phyloP scores from a whole-genome alignment of 768 basidiomycete species.

The Solioccasus polychromus region DNA sequence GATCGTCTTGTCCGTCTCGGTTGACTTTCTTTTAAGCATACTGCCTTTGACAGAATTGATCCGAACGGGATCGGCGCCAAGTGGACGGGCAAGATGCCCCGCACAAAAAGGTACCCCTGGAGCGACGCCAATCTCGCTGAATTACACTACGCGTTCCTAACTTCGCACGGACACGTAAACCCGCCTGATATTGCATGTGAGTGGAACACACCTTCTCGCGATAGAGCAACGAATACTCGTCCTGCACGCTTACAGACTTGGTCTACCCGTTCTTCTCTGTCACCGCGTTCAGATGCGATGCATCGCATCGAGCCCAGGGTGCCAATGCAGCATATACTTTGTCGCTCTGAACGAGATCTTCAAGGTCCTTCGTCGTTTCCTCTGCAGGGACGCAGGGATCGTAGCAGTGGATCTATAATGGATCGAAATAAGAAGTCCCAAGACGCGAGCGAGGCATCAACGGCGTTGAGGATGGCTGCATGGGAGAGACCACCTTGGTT shows the following conservation, averaged over 20 bases:
- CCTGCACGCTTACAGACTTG: slow-evolving; percentile 54
- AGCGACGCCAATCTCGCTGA: slow-evolving; percentile 50
- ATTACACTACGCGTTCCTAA: slow-evolving; percentile 47
- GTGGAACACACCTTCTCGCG: slow-evolving; percentile 44
- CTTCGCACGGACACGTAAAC: background rate
- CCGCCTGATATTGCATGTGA: background rate
- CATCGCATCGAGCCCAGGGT: slow-evolving; percentile 43
- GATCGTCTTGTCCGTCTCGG: too few species aligned
- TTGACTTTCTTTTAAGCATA: too few species aligned
- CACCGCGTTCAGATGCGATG: slow-evolving; percentile 39
- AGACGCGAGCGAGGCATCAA: slow-evolving; percentile 31
- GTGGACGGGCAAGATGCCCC: slow-evolving; percentile 35
- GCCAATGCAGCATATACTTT: slow-evolving; percentile 48
- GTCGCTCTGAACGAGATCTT: slow-evolving; percentile 45
- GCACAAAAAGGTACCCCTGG: slow-evolving; percentile 46
- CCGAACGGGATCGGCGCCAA: too few species aligned
- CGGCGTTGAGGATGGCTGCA: slow-evolving; percentile 32
- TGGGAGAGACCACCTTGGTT: slow-evolving; percentile 31
- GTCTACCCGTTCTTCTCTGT: slow-evolving; percentile 46
- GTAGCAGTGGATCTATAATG: slow-evolving; percentile 44
- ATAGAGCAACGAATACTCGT: slow-evolving; percentile 52
- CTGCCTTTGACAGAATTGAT: slow-evolving; percentile 20
- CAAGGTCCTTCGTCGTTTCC: too few species aligned
- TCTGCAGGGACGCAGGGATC: slow-evolving; percentile 34
- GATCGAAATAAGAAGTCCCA: slow-evolving; percentile 36